A percentile compares a stretch with the other conserved stretches of the same genome.
These are phyloP conservation scores for Hypoxylon sp. DNA, from an alignment of 2,329 filamentous ascomycete species.

Conservation along the genomic window DNA sequence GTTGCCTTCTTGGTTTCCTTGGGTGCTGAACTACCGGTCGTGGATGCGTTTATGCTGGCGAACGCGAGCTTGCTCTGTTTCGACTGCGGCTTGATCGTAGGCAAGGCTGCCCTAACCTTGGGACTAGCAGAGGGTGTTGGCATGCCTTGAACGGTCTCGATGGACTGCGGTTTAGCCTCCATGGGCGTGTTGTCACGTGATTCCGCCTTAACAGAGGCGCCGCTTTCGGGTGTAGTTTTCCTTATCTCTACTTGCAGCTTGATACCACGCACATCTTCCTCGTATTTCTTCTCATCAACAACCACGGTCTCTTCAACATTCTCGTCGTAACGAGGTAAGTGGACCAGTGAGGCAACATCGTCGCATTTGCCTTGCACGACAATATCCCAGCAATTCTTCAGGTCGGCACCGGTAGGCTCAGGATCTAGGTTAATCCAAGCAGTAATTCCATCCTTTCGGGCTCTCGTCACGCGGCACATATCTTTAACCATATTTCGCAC, in stretches of 20 bases:
- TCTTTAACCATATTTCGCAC: slow-evolving; percentile 91
- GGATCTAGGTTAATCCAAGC: slow-evolving; percentile 96
- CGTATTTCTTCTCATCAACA: slow-evolving; percentile 61
- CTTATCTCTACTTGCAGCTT: slow-evolving; percentile 62
- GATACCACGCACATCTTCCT: slow-evolving; percentile 58
- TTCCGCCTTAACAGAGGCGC: slow-evolving; percentile 44
- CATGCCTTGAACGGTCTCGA: slow-evolving; percentile 65
- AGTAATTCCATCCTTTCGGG: slow-evolving; percentile 85
- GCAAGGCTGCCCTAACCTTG: slow-evolving; percentile 60
- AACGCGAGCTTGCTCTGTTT: slow-evolving; percentile 70
- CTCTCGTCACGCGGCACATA: slow-evolving; percentile 88
- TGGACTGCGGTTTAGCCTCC: slow-evolving; percentile 58
- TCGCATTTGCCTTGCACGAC: slow-evolving; percentile 91
- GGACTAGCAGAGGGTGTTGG: slow-evolving; percentile 73
- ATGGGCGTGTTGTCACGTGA: slow-evolving; percentile 47
- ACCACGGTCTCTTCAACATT: slow-evolving; percentile 65
- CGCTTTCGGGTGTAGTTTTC: slow-evolving; percentile 45
- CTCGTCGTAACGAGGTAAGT: slow-evolving; percentile 72
- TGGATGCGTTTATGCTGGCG: slow-evolving; percentile 48
- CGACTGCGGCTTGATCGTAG: slow-evolving; percentile 59
- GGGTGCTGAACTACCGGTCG: slow-evolving; percentile 49
- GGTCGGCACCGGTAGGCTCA: slow-evolving; percentile 84
- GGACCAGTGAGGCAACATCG: slow-evolving; percentile 82
- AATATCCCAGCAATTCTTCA: slow-evolving; percentile 94
- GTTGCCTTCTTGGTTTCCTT: slow-evolving; percentile 56